Percentiles rank a stretch among this genome's conserved stretches.
phyloP scores from a whole-genome alignment of 805 yeast genomes.

The Starmerella cellae region DNA sequence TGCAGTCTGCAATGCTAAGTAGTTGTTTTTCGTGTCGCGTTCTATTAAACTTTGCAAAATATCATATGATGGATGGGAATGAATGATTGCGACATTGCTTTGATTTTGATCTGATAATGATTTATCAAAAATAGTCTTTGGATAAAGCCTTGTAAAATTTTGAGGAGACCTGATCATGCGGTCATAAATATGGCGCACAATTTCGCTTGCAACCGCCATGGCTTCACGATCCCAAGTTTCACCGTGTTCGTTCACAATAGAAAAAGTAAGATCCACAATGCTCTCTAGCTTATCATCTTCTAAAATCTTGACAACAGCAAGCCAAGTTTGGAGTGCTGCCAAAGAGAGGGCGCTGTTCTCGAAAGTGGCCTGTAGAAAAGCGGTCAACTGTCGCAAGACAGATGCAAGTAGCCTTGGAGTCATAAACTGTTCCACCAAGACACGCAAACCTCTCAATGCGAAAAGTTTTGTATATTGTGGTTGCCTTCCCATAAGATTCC shows the following conservation, averaged over 20 bases:
- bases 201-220: conserved; percentile 4
- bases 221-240: conserved; percentile 39
- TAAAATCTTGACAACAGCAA: conserved; percentile 43
- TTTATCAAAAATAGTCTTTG: conserved; percentile 6
- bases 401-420: conserved; percentile 10
- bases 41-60: conserved; percentile 14
- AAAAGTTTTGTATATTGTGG: conserved; percentile 52
- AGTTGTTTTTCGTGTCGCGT: conserved; percentile 16
- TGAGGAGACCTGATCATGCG: neutral
- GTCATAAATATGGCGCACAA: conserved; percentile 1
- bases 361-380: conserved; percentile 69
- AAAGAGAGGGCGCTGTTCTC: conserved; percentile 48
- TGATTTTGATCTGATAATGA: neutral
- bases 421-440: conserved; percentile 33
- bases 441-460: conserved; percentile 52
- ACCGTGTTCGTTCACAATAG: conserved; percentile 47
- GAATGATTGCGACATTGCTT: neutral
- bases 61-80: conserved; percentile 4
- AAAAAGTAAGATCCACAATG: conserved; percentile 58
- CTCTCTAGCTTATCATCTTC: conserved; percentile 34
- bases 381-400: conserved; percentile 46
- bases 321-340: conserved; percentile 58
- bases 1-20: conserved; percentile 19
- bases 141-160: conserved; percentile 5
- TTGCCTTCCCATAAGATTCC: conserved; percentile 56